Base-by-base conservation (phyloP, 768 basidiomycete species). In the Pleurotus cornucopiae region DNA sequence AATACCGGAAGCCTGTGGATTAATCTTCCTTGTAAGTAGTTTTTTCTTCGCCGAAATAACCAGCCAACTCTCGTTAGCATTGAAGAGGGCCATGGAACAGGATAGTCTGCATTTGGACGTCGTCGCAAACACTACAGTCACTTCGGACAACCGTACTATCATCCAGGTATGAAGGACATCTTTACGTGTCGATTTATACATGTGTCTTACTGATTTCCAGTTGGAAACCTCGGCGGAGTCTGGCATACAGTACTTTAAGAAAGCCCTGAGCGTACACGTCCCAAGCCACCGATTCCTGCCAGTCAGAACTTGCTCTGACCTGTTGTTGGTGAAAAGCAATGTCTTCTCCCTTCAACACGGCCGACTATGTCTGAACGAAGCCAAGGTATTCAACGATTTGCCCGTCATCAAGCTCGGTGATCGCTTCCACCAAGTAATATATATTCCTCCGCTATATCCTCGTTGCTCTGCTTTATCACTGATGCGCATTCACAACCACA, bases 401-500 rank as follows among this genome's bases (percentile, higher is more conserved):
- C 96, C 94, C 13, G 93, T 96, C 49, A 90, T 98, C 80, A 97
- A 97, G 77, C 83, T 97, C 46, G 94, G 94, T 45, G 92, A 94
- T 70, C 89, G 91, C 69, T 97, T 98, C 84, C 97, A 95, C 81
- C 94, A 92, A 83, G 89, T 91, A 55, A 40, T 69, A 18, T 7
- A 54, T 13, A 41, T 21, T 25, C 5, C 37, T n/a, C 39, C 41
- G 47, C 11, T 40, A 37, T 38, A 41, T 41, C 1, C 0, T 12
- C 40, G 0, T 13, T 16, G 40, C 6, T 16, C 52, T 18, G 26
- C 7, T 34, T 9, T 34, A 34, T 34, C 30, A 9, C 30, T 9
- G 9, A 34, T 34, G 30, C 30, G 7, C 30, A 11, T 2, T 11
- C 11, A 11, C 9, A 9, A 11, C 30, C 30, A 9, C 57, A 86